Percentiles rank a stretch among this genome's conserved stretches.
phyloP scores from a whole-genome alignment of 1,284 basidiomycete species.

The Puccinia polysora region DNA sequence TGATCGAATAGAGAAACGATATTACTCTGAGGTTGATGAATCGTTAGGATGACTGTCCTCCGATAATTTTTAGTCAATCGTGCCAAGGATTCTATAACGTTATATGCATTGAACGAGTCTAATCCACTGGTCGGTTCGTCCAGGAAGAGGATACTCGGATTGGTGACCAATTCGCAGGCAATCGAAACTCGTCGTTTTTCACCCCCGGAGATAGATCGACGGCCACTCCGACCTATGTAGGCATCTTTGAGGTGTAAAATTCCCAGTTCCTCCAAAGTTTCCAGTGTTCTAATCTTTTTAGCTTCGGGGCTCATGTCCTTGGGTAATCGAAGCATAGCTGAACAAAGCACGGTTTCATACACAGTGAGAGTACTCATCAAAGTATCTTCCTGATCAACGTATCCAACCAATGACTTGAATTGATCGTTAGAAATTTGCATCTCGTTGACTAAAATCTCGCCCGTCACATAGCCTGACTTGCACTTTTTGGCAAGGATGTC shows the following conservation, averaged over 20 bases:
- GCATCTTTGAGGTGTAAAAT: constrained; percentile 85
- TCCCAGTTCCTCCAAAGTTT: constrained; percentile 92
- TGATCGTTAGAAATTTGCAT: constrained; percentile 67
- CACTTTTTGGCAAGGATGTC: constrained; percentile 87
- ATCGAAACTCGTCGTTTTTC: constrained; percentile 94
- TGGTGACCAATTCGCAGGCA: constrained; percentile 96
- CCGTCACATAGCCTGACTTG: constrained; percentile 73
- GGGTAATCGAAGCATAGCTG: constrained; percentile 79
- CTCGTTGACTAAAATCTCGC: constrained; percentile 79
- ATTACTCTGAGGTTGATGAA: constrained; percentile 96
- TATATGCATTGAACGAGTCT: constrained; percentile 90
- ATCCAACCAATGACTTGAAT: constrained; percentile 82
- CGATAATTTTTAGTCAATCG: constrained; percentile 81
- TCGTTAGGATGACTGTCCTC: constrained; percentile 93
- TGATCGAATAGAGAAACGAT: constrained; percentile 94
- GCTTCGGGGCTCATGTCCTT: constrained; percentile 89
- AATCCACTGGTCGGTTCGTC: constrained; percentile 95
- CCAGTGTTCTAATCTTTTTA: constrained; percentile 86
- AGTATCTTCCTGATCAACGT: constrained; percentile 96
- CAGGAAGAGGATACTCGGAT: constrained; percentile 87
- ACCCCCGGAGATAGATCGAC: constrained; percentile 83
- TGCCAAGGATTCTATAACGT: constrained; percentile 82
- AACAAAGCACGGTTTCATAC: constrained; percentile 93
- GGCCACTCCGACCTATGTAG: constrained; percentile 78
- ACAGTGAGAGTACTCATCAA: constrained; percentile 93